These are phyloP conservation scores for Entomophthora muscae DNA, from an alignment of 371 early-diverging fungal genomes.

Conservation along the genomic window DNA sequence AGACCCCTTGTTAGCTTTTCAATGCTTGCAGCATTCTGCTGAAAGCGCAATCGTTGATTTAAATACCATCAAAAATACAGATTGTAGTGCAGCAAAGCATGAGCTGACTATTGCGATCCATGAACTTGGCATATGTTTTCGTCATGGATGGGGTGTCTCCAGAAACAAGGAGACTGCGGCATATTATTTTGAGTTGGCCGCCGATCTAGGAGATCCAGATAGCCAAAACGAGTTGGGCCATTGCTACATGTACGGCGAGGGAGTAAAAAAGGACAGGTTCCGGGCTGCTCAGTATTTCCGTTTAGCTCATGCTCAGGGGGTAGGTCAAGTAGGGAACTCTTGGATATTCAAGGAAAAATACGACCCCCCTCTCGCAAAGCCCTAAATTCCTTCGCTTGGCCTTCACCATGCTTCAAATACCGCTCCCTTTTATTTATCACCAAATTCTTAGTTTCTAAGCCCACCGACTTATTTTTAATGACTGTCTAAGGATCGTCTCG, in stretches of 20 bases:
- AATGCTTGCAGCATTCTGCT: conserved; percentile 61
- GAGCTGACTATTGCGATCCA: conserved; percentile 61
- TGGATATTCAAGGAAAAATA: conserved; percentile 91
- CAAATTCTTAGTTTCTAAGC: no score
- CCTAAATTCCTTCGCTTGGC: no score
- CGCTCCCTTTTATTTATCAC: no score
- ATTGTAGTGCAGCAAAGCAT: conserved; percentile 17
- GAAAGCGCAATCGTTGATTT: conserved; percentile 48
- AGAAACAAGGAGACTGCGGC: conserved; percentile 59
- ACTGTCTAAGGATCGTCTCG: no score
- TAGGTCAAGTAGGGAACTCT: conserved; percentile 67
- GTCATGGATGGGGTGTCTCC: conserved; percentile 84
- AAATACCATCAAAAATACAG: conserved; percentile 13
- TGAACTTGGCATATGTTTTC: conserved; percentile 60
- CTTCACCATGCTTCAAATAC: no score
- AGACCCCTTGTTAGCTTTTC: conserved; percentile 37
- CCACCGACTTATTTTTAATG: no score
- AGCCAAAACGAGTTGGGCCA: conserved; percentile 72
- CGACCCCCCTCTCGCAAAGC: conserved; percentile 12
- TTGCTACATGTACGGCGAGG: conserved; percentile 59
- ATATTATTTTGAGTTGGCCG: conserved; percentile 74
- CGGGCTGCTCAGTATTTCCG: conserved; percentile 74
- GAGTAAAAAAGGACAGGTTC: conserved; percentile 52
- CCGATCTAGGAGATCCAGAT: conserved; percentile 73
- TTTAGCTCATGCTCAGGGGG: conserved; percentile 61